Evolutionary conservation across 305 asterid species (phyloP).

Genomic region (Fraxinus baroniana): DNA sequence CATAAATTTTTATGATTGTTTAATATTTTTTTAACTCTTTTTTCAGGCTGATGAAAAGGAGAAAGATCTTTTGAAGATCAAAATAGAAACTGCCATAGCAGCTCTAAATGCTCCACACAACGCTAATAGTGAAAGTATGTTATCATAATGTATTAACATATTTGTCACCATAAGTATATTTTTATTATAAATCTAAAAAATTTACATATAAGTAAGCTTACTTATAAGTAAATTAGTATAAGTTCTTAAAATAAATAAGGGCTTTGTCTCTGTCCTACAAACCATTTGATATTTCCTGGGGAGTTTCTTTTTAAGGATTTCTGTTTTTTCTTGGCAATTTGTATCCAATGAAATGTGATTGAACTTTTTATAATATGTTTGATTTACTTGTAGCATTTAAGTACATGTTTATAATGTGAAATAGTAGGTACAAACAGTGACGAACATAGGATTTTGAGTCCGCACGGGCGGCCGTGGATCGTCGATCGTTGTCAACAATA

Average conservation of each 20-base stretch:
- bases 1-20: not conserved
- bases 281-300: not conserved
- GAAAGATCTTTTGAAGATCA: not conserved
- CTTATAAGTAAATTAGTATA: not conserved
- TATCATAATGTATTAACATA: too few relatives aligned
- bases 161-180: too few relatives aligned
- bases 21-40: too few relatives aligned
- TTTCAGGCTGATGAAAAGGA: not conserved
- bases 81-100: constrained; percentile 6
- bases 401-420: too few relatives aligned
- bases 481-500: too few relatives aligned
- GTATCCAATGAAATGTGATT: not conserved
- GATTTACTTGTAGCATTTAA: not conserved
- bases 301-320: not conserved
- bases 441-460: too few relatives aligned
- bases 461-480: too few relatives aligned
- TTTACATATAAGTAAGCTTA: not conserved
- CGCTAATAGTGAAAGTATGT: not conserved
- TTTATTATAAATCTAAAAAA: too few relatives aligned
- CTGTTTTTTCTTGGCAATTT: not conserved
- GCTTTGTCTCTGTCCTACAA: not conserved
- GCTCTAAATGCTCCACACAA: not conserved
- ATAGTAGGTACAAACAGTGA: too few relatives aligned
- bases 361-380: not conserved
- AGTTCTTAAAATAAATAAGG: not conserved